Base-by-base conservation (phyloP, 805 yeast species). In the Kuraishia hungarica region DNA sequence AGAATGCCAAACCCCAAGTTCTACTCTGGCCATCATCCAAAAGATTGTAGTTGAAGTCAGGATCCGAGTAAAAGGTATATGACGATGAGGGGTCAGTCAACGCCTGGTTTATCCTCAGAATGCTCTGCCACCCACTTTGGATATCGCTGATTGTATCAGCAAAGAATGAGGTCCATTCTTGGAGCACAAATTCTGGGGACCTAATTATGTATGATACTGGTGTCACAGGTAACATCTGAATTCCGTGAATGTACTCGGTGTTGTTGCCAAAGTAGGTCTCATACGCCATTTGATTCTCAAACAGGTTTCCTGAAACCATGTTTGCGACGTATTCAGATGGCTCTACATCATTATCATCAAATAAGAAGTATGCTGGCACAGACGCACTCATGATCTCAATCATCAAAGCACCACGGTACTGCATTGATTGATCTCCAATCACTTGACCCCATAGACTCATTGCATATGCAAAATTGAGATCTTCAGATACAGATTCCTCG, bases 1-100 rank as follows among this genome's bases (percentile, higher is more conserved):
- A 76, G 60, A 81, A 88, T 0, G 96, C 83, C 59, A 91, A 73
- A 11, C 92, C 84, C 96, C 97, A 91, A 0, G 97, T 86, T 58
- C 84, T 72, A 26, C 93, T 84, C 77, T 90, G 93, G 1, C 97
- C 97, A 55, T 81, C 81, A 63, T 92, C 97, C 51, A 92, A 79
- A 60, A 76, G 78, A 2, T 67, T 62, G n/a, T 72, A 71, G 50
- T 74, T 65, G 78, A 89, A 91, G 54, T 71, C 72, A 4, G 72
- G 60, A 39, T 79, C 65, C 1, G 84, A 65, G 66, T 89, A 89
- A 69, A 81, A 90, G 1, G 70, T 60, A 64, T 83, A 89, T 0
- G 96, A 76, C 1, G 77, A 55, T 39, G 67, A 60, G 0, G 97
- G 92, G 64, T 91, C 88, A 62, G 70, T 79, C 20, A 92, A 70